Percentiles rank a stretch among this genome's conserved stretches.
Evolutionary conservation across 2,329 filamentous ascomycete genomes (phyloP).

Genomic region (Elsinoe batatas): DNA sequence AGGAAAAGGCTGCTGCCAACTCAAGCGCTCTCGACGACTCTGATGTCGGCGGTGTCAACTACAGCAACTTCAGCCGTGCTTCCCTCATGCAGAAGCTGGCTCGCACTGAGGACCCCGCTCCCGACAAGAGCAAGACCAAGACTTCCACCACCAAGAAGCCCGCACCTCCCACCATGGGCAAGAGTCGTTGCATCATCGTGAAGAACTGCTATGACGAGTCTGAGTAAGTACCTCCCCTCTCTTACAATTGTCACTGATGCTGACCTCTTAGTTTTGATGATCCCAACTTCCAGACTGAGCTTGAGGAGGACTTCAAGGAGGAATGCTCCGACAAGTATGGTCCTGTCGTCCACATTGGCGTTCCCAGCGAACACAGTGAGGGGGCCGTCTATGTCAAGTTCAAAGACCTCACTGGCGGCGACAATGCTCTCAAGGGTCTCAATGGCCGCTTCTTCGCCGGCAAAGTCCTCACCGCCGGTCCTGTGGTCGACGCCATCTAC

Average conservation of each 20-base stretch:
- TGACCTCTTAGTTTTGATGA: conserved; percentile 63
- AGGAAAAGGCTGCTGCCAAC: conserved; percentile 75
- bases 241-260: conserved; percentile 10
- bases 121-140: conserved; percentile 57
- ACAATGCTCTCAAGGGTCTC: conserved; percentile 95
- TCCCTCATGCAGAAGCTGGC: conserved; percentile 98
- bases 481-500: conserved; percentile 97
- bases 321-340: conserved; percentile 96
- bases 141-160: conserved; percentile 38
- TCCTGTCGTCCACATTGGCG: conserved; percentile 81
- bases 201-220: conserved; percentile 91
- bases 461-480: conserved; percentile 83
- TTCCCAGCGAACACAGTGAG: conserved; percentile 59
- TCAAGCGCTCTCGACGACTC: conserved; percentile 95
- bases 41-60: conserved; percentile 95
- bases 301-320: conserved; percentile 84
- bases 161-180: conserved; percentile 80
- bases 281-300: conserved; percentile 71
- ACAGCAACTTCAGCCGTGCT: conserved; percentile 98
- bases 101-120: conserved; percentile 72
- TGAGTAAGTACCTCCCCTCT: conserved; percentile 54
- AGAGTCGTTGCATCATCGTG: conserved; percentile 84
- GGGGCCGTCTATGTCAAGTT: conserved; percentile 99
- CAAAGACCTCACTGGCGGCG: conserved; percentile 85
- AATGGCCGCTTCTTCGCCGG: conserved; percentile 95